Base-by-base conservation (phyloP, 2,329 filamentous ascomycete species). In the Diaporthe eres region DNA sequence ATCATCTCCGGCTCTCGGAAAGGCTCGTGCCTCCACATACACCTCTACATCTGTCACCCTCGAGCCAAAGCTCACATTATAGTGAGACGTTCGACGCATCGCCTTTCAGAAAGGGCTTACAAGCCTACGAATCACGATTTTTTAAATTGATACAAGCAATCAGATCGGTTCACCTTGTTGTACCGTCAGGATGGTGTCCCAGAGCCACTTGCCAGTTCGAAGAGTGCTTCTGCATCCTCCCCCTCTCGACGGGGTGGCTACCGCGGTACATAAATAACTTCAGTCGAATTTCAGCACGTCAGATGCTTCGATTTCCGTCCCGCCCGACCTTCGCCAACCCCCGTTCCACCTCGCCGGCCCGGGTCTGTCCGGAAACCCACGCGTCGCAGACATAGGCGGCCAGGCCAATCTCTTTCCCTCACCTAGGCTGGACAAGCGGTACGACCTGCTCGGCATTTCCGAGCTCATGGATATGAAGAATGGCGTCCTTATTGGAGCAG, bases 371-470 rank as follows among this genome's bases (percentile, higher is more conserved):
- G 86, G 87, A 0, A 81, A 81, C 4, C 80, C 83, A 44, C 81
- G 81, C 51, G 81, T 87, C 7, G 85, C 84, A 22, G 87, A 88
- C 65, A 80, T 88, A 28, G 87, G 87, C 6, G 87, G 86, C 0
- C 85, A 85, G 34, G 79, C 82, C 1, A 85, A 87, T 74, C 81
- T 87, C 0, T 81, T 82, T 15, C 86, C 86, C 0, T 63, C 42
- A 0, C 85, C 85, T 0, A 80, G 82, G 6, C 78, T 85, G 10
- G 78, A 82, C 1, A 81, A 81, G 22, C 84, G 79, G 49, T 87
- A 83, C 74, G 80, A 81, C 3, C 71, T 86, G 65, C 55, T 80
- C 2, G 78, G 80, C 1, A 73, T 86, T 7, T 81, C 82, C 1
- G 74, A 77, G 28, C 71, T 80, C 1, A 86, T 87, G 83, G 82